Evolutionary conservation across 257 asterid species (phyloP), one percentile per base, ranked within the genome.

Genomic region (Ajuga chamaepitys): DNA sequence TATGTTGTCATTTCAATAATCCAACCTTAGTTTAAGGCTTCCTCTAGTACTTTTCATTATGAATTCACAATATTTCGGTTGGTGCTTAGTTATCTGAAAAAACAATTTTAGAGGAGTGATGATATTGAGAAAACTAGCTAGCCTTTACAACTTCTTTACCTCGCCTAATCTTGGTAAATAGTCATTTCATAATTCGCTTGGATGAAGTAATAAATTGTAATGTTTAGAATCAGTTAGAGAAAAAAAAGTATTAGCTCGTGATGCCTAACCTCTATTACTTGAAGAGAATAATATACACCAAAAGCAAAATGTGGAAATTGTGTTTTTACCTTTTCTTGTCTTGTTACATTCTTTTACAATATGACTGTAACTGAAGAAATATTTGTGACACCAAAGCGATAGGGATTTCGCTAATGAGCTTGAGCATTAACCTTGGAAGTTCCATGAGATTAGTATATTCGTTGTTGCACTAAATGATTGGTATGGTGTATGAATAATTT

Each of bases 291-390:
- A 16, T 47, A 7, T n/a, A 21, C 32, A 2, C 13, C 38, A 37
- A 37, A 21, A 2, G 14, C 46, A 7, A 24, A 5, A n/a, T 9
- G 4, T n/a, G 47, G 13, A 11, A 51, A 26, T 9, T 20, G 14
- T 25, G 58, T 47, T 20, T n/a, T 50, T 18, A 40, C 14, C 0
- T 17, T 61, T 37, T 18, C 37, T 64, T 20, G 8, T 17, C 30
- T n/a, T 24, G 14, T 4, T 14, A 0, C 7, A 32, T 34, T 47
- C 11, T 16, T 26, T 34, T 32, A 32, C 12, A 46, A 20, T 35
- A 45, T 42, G 18, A 58, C 10, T 44, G 65, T 70, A 35, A 48
- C 52, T 62, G 34, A 41, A 53, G 66, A 40, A 24, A 53, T 28
- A 14, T 22, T 45, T 38, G 25, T 10, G 16, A 44, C 14, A 54